phyloP scores from a whole-genome alignment of 305 asterid genomes.

The Fraxinus paxiana region DNA sequence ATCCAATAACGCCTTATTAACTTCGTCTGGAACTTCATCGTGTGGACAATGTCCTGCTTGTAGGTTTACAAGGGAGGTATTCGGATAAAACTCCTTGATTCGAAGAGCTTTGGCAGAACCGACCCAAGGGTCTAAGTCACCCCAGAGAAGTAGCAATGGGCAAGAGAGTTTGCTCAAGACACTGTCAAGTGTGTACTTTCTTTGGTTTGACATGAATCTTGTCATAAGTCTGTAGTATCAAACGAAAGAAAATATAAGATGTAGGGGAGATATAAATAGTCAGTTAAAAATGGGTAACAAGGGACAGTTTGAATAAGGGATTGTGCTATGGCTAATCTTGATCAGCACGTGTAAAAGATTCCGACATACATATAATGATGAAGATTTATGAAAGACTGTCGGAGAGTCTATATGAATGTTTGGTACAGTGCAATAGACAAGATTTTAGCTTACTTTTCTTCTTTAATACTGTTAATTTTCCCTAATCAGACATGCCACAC shows the following conservation, averaged over 20 bases:
- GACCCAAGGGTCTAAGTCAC: conserved; percentile 90
- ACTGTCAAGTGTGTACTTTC: conserved; percentile 66
- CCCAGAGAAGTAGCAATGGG: conserved; percentile 84
- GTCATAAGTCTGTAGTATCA: conserved; percentile 59
- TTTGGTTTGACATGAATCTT: conserved; percentile 70
- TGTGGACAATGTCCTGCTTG: conserved; percentile 98
- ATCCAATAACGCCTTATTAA: conserved; percentile 67
- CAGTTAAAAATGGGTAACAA: background rate
- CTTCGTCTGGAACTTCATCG: conserved; percentile 86
- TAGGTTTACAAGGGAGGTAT: conserved; percentile 59
- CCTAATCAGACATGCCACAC: background rate
- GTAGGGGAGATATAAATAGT: background rate
- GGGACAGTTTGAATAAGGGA: background rate
- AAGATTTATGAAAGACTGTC: background rate
- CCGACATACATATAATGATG: background rate
- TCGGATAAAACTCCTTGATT: conserved; percentile 71
- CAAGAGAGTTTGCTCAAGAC: conserved; percentile 68
- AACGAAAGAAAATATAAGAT: background rate
- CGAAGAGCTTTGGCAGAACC: conserved; percentile 80
- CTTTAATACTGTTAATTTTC: background rate
- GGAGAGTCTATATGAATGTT: background rate
- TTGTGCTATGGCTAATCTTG: background rate
- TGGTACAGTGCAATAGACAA: background rate
- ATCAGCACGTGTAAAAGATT: background rate
- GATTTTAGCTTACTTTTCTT: background rate